phyloP scores from a whole-genome alignment of 2,329 filamentous ascomycete species.

The Ceratocystis destructans region DNA sequence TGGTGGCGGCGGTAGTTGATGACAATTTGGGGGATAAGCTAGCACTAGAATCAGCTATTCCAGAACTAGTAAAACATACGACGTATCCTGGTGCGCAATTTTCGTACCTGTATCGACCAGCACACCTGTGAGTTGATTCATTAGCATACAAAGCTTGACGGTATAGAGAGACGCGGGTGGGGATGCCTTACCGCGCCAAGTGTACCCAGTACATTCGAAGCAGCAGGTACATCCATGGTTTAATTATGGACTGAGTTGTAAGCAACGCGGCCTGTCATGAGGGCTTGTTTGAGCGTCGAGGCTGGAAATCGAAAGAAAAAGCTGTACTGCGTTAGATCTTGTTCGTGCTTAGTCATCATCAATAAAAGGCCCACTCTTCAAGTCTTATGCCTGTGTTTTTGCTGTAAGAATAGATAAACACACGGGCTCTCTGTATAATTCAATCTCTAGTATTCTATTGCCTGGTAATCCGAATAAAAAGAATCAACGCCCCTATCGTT shows the following conservation, averaged over 20 bases:
- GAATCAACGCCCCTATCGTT: neutral
- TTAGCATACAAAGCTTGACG: neutral
- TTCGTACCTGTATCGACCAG: conserved; percentile 48
- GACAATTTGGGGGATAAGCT: conserved; percentile 56
- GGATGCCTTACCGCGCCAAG: conserved; percentile 37
- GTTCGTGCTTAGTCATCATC: too few relatives aligned
- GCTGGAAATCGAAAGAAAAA: too few relatives aligned
- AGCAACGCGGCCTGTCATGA: too few relatives aligned
- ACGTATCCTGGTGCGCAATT: neutral
- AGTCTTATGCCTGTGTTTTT: too few relatives aligned
- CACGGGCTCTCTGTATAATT: neutral
- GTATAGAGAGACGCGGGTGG: neutral
- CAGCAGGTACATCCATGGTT: conserved; percentile 40
- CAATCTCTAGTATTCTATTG: neutral
- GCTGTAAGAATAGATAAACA: neutral
- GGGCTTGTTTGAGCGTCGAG: too few relatives aligned
- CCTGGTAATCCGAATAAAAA: neutral
- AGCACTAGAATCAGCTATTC: neutral
- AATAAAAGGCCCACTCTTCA: too few relatives aligned
- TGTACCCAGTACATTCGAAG: conserved; percentile 46
- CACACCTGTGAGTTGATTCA: conserved; percentile 30
- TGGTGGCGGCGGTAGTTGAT: conserved; percentile 54
- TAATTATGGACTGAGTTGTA: neutral
- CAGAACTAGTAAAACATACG: neutral
- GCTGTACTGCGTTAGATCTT: too few relatives aligned